Conservation (phyloP, 331 rosid genomes). For the Telfairia occidentalis region DNA sequence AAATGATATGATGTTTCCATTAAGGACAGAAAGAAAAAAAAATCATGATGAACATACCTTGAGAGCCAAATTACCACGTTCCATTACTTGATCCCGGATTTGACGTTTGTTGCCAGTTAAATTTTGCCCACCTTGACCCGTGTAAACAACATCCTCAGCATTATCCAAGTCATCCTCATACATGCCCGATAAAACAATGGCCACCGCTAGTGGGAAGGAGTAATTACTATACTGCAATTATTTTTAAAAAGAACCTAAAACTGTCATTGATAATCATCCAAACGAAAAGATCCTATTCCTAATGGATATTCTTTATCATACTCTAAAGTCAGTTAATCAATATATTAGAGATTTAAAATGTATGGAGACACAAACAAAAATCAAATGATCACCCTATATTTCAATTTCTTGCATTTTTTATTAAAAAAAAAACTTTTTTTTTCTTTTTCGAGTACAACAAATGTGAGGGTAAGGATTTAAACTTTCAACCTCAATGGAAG, state of each 20-base stretch:
- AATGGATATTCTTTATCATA: not conserved
- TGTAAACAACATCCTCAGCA: constrained; percentile 83
- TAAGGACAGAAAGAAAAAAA: too few relatives aligned
- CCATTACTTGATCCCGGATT: constrained; percentile 52
- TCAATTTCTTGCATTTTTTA: not conserved
- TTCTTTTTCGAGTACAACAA: too few relatives aligned
- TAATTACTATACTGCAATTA: constrained; percentile 29
- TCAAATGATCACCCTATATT: not conserved
- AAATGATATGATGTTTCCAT: too few relatives aligned
- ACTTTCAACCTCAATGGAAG: too few relatives aligned
- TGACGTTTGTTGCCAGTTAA: constrained; percentile 80
- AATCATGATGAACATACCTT: constrained; percentile 43
- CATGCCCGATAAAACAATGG: constrained; percentile 90
- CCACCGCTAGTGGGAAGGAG: constrained; percentile 65
- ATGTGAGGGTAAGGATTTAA: too few relatives aligned
- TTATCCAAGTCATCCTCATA: constrained; percentile 94
- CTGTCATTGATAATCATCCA: not conserved
- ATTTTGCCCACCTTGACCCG: constrained; percentile 98
- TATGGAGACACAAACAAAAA: not conserved
- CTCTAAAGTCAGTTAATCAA: not conserved
- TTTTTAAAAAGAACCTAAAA: constrained; percentile 6
- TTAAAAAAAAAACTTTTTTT: too few relatives aligned
- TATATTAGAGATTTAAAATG: not conserved
- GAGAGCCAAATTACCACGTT: constrained; percentile 86
- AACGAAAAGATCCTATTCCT: not conserved